Evolutionary conservation across 305 asterid species (phyloP), one percentile per base, ranked within the genome.

Genomic region (Fraxinus velutina): DNA sequence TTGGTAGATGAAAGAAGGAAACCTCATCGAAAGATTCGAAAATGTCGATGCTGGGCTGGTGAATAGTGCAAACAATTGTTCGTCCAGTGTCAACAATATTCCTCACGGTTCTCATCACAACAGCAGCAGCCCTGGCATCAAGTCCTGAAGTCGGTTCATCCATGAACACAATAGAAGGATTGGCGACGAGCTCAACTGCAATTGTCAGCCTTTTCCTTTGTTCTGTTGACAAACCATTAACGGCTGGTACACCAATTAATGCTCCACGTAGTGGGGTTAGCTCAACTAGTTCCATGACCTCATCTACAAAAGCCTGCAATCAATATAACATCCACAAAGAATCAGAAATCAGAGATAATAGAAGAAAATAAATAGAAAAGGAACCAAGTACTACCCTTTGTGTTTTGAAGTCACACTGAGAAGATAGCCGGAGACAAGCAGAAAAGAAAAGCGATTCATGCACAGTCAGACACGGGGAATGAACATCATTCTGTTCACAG

Each of bases 31-130:
- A 92, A 7, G 97, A 91, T 88, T 92, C 97, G 19, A 92, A 92
- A 64, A 92, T 91, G 77, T 92, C 95, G 6, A 90, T 91, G 86
- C 97, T 91, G 17, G 97, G 97, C 84, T 92, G 97, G 84, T 92
- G 97, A 87, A 92, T 92, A 34, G 97, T 92, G 90, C 97, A 92
- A 81, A 91, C 97, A 29, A 92, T 92, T 47, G 97, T 92, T 27
- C 97, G 89, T 24, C 95, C 95, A 15, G 95, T 92, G 88, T 92
- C 90, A 13, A 91, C 97, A 62, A 92, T 92, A 89, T 91, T 91
- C 89, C 97, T 91, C 82, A 92, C 97, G 47, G 97, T 92, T 83
- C 97, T 90, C 97, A 92, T 92, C 82, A 92, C 95, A 79, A 92
- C 91, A 84, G 97, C 94, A 36, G 97, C 97, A 52, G 97, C 84